Base-by-base conservation (phyloP, 495 filamentous ascomycete genomes). In the Chaetomidium leptoderma region DNA sequence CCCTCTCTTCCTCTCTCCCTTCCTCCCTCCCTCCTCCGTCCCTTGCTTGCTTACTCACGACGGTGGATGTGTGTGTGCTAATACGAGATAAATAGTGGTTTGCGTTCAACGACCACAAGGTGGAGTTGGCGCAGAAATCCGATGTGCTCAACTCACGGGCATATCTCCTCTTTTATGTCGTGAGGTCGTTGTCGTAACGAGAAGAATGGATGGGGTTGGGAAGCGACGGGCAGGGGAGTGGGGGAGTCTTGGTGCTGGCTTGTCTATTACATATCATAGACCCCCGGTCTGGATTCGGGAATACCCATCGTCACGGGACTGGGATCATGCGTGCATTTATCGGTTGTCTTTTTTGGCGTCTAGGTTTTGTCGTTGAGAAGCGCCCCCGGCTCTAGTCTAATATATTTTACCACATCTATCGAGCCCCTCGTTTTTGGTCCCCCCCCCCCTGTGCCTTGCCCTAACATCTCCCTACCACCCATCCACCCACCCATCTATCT, bases 31-130 rank as follows among this genome's bases (percentile, higher is more conserved):
- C n/a, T 14, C 7, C 2, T 35, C 9, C n/a, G 23, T 33, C 19
- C 6, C 17, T 17, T 24, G 17, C 17, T 47, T 19, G n/a, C n/a
- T n/a, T n/a, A n/a, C n/a, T n/a, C n/a, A n/a, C n/a, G n/a, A n/a
- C n/a, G n/a, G 1, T 21, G 4, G 8, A n/a, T 13, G 4, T 14
- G 42, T 11, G 32, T 14, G 16, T 51, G 23, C 50, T 54, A 23
- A 47, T 37, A 4, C 2, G 46, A 59, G 44, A 23, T 6, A 57
- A 8, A 19, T 55, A 92, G 82, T 97, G 92, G 92, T 91, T 92
- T 67, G 78, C 83, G 29, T 95, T 96, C 76, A 91, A 97, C 62
- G 92, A 97, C 70, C 90, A 90, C 66, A 87, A 87, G 66, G 91
- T 97, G 43, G 90, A 89, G 46, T 62, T 89, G 48, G 90, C 87